Evolutionary conservation across 306 rosid species (phyloP).

Genomic region (Lathyrus oleraceus): DNA sequence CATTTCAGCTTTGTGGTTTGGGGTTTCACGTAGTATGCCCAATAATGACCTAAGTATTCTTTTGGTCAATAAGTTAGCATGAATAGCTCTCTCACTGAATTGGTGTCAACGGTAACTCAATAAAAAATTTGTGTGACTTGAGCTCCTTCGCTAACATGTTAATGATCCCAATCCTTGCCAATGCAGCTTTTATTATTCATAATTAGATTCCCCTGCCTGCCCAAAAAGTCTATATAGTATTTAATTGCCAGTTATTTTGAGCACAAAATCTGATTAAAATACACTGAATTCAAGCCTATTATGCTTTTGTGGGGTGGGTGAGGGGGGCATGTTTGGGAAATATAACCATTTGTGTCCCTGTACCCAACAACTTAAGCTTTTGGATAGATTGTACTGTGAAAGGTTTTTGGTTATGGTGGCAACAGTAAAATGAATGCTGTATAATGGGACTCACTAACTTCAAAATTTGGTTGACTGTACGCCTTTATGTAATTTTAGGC

Average conservation of each 20-base stretch:
- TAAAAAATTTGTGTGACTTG: constrained; percentile 16
- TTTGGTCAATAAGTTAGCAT: too few species aligned
- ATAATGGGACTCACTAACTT: constrained; percentile 2
- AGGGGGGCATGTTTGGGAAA: neutral
- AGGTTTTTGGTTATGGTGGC: neutral
- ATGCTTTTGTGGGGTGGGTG: constrained; percentile 1
- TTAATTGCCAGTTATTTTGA: constrained; percentile 1
- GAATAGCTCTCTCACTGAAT: too few species aligned
- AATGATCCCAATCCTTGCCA: constrained; percentile 19
- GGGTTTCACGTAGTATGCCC: too few species aligned
- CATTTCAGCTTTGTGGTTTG: too few species aligned
- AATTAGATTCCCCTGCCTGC: neutral
- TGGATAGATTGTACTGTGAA: neutral
- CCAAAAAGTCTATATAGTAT: neutral
- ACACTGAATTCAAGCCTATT: neutral
- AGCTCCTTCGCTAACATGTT: neutral
- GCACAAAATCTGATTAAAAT: neutral
- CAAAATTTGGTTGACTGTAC: neutral
- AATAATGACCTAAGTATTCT: too few species aligned
- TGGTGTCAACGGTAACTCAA: neutral
- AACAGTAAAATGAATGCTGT: neutral
- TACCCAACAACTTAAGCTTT: neutral
- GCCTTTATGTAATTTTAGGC: constrained; percentile 20
- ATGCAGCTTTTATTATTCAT: constrained; percentile 13
- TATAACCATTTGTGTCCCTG: neutral